Percentiles rank a stretch among this genome's conserved stretches.
Evolutionary conservation across 371 early-diverging fungal species (phyloP).

Genomic region (Mortierella sp.): DNA sequence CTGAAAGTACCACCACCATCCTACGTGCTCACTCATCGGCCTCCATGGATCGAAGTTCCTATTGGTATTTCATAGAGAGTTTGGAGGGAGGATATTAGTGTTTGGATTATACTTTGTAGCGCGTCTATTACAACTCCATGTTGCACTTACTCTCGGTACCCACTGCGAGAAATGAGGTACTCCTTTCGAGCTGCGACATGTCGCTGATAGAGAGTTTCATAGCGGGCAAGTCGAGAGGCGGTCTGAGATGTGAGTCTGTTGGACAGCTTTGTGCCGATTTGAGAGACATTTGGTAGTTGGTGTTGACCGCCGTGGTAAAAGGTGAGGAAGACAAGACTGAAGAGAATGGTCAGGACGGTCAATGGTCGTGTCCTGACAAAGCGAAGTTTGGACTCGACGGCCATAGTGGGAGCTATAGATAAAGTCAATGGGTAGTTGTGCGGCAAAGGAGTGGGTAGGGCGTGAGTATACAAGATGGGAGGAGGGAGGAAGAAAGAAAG

Average conservation of each 20-base stretch:
- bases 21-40: neutral
- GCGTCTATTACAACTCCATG: neutral
- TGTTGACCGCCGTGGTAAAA: neutral
- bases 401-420: neutral
- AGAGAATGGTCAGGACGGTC: neutral
- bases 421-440: neutral
- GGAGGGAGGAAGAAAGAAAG: neutral
- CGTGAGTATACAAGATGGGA: neutral
- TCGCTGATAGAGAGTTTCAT: neutral
- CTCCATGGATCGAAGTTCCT: constrained; percentile 11
- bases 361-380: neutral
- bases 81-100: neutral
- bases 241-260: neutral
- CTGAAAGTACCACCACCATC: constrained; percentile 35
- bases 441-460: neutral
- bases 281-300: neutral
- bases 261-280: neutral
- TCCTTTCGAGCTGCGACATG: neutral
- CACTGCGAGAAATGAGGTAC: neutral
- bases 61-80: neutral
- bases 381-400: neutral
- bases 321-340: neutral
- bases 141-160: neutral
- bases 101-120: neutral
- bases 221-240: neutral